Evolutionary conservation across 2,329 filamentous ascomycete genomes (phyloP).

Genomic region (Hyphodiscus sp.): DNA sequence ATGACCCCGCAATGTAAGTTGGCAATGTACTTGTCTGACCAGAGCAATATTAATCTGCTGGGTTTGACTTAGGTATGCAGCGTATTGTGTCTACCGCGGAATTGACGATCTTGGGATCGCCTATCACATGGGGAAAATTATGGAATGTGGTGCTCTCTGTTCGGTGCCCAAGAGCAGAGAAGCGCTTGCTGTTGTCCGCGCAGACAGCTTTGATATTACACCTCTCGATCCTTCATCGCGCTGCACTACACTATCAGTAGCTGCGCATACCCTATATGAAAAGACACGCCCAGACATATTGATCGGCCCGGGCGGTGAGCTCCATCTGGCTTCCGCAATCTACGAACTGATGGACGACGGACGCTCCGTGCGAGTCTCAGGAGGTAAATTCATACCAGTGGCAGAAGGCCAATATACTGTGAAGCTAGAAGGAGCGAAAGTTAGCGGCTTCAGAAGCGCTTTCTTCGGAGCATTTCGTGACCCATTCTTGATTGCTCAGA

Average conservation of each 20-base stretch:
- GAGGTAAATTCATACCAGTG: constrained; percentile 33
- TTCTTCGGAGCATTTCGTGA: constrained; percentile 42
- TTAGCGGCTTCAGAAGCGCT: constrained; percentile 38
- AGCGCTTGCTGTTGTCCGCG: constrained; percentile 30
- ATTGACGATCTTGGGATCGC: constrained; percentile 1
- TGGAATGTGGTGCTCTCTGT: constrained; percentile 44
- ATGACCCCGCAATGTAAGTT: no score
- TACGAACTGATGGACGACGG: constrained; percentile 39
- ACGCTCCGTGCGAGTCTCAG: constrained; percentile 35
- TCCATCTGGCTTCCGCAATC: constrained; percentile 35
- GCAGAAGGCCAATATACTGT: constrained; percentile 35
- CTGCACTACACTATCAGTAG: constrained; percentile 44
- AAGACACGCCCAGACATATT: constrained; percentile 46
- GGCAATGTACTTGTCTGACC: no score
- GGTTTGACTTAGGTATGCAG: no score
- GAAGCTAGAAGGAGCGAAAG: constrained; percentile 42
- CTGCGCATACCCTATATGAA: constrained; percentile 49
- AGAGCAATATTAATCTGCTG: no score
- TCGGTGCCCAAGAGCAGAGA: constrained; percentile 33
- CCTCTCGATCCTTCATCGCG: constrained; percentile 34
- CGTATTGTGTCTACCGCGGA: constrained; percentile 31
- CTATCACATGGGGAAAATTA: constrained; percentile 48
- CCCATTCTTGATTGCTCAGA: constrained; percentile 38
- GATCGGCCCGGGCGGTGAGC: constrained; percentile 41
- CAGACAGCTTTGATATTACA: constrained; percentile 39